Percentiles rank a stretch among this genome's conserved stretches.
Evolutionary conservation across 2,329 filamentous ascomycete genomes (phyloP).

Genomic region (Pseudocercospora cruenta): DNA sequence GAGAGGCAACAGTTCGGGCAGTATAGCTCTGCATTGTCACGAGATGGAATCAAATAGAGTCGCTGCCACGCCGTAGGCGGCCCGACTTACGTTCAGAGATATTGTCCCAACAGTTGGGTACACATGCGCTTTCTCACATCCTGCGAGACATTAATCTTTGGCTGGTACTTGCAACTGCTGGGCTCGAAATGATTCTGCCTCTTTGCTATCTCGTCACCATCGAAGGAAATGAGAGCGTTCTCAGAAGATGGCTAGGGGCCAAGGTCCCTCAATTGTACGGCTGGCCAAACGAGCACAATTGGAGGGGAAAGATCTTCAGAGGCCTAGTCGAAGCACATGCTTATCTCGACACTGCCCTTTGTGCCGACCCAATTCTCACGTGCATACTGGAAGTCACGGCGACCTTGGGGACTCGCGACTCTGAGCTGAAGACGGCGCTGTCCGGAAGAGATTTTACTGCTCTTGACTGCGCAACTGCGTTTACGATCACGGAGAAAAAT

Average conservation of each 20-base stretch:
- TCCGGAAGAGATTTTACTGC: too few species aligned
- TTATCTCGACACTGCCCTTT: background rate
- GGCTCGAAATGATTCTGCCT: background rate
- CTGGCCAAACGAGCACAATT: background rate
- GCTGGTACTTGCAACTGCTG: background rate
- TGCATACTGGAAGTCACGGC: background rate
- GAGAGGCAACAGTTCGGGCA: too few species aligned
- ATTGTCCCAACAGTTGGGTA: background rate
- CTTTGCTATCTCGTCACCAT: background rate
- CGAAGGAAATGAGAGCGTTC: background rate
- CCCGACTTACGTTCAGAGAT: background rate
- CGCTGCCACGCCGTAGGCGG: too few species aligned
- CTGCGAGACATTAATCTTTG: background rate
- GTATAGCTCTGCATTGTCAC: too few species aligned
- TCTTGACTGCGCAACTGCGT: background rate
- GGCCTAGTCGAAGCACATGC: background rate
- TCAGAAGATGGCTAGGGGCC: background rate
- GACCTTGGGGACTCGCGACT: too few species aligned
- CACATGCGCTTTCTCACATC: background rate
- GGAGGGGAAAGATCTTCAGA: background rate
- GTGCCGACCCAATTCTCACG: background rate
- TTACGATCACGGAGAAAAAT: background rate
- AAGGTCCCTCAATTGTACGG: background rate
- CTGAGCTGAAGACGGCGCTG: too few species aligned
- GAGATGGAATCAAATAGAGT: too few species aligned